Evolutionary conservation across 352 stramenopile genomes (phyloP), one percentile per base, ranked within the genome.

Genomic region (Pythium scleroteichum): DNA sequence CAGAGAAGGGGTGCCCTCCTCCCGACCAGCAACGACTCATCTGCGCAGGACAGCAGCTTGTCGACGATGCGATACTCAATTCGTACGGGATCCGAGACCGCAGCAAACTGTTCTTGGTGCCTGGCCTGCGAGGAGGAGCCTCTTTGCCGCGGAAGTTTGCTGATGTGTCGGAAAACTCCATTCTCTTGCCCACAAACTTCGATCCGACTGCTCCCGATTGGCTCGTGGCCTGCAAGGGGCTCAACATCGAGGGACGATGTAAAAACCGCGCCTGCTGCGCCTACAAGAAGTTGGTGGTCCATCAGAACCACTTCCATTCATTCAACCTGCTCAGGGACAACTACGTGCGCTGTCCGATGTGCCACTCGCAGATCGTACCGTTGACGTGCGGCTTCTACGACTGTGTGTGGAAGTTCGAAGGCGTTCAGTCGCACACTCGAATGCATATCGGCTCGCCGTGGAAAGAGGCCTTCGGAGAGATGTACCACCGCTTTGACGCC

Each of bases 81-180:
- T 85, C 97, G 65, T 98, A 96, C 78, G 74, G 91, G 45, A 90
- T 98, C 41, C 69, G 95, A 63, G 93, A 94, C 64, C 80, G 94
- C 59, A 93, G 75, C 53, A 96, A 74, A 20, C 62, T 97, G 9
- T 85, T 97, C 68, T 75, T 97, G 41, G 85, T 96, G 9, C 64
- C 97, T 12, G 73, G 78, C 29, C 71, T 97, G 27, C 72, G 79
- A 27, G 63, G 68, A 65, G 66, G 64, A 35, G 90, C 84, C 16
- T 46, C 23, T 16, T 35, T 20, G 16, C 42, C 41, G 8, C 16
- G n/a, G 16, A 23, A 16, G 33, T 76, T 76, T 57, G 65, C 58
- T 13, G 69, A 76, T 62, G 46, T 67, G 10, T 49, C 61, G 0
- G 45, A 64, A 12, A 32, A 32, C 20, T 67, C 53, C 6, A 47